Conservation (phyloP, 257 asterid genomes). For the Salvia rosmarinus region DNA sequence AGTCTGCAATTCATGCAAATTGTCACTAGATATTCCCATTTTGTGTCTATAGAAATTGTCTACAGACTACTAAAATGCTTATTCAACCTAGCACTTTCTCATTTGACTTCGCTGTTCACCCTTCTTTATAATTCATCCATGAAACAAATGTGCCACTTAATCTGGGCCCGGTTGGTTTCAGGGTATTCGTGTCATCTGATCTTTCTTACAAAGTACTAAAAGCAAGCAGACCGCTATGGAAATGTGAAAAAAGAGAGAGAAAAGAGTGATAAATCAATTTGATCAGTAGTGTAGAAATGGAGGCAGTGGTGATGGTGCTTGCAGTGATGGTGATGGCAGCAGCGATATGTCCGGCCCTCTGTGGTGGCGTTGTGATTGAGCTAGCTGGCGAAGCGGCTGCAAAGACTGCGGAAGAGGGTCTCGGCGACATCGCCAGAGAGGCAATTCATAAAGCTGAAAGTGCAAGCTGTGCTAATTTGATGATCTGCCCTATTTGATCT, state of each 20-base stretch:
- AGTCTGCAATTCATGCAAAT: neutral
- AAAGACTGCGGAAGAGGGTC: constrained; percentile 8
- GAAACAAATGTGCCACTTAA: neutral
- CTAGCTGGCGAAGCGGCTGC: constrained; percentile 19
- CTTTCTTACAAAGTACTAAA: neutral
- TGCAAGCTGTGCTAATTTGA: neutral
- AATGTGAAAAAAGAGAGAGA: neutral
- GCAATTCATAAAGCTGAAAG: constrained; percentile 11
- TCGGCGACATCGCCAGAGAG: neutral
- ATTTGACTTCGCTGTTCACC: neutral
- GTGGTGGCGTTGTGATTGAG: neutral
- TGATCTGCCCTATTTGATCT: neutral
- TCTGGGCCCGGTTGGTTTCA: neutral
- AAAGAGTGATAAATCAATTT: neutral
- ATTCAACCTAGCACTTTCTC: neutral
- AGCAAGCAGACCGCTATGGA: neutral
- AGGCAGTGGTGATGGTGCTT: constrained; percentile 7
- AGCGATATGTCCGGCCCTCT: neutral
- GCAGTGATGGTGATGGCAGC: neutral
- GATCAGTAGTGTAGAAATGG: neutral
- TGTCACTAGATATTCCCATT: neutral
- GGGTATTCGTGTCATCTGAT: neutral
- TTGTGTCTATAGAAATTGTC: too few species aligned
- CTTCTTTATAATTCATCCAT: neutral
- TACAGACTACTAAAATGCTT: neutral